Conservation (phyloP, 192 early-diverging fungal genomes). For the Paraglomus occultum region DNA sequence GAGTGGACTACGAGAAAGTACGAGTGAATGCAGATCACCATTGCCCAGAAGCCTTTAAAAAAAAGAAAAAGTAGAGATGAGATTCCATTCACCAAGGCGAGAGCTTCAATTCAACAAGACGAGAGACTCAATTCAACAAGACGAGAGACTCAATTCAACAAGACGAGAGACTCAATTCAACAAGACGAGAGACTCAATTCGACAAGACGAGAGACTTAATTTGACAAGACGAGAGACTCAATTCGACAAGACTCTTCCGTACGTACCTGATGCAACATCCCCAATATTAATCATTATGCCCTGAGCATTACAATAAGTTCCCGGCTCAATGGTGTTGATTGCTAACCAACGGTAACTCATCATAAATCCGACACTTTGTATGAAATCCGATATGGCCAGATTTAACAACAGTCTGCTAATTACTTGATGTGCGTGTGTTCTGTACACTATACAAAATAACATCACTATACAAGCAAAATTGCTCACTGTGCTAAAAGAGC, state of each 20-base stretch:
- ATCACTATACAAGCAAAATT: background rate
- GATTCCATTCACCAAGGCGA: too few species aligned
- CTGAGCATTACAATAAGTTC: background rate
- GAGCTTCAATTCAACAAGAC: too few species aligned
- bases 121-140: too few species aligned
- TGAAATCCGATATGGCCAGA: background rate
- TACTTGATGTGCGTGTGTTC: background rate
- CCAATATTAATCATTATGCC: constrained; percentile 5
- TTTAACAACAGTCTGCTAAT: background rate
- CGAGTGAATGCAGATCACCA: constrained; percentile 21
- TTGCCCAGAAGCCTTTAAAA: constrained; percentile 17
- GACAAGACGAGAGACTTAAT: too few species aligned
- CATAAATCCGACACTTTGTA: constrained; percentile 4
- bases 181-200: too few species aligned
- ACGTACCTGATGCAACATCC: constrained; percentile 5
- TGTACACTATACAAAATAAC: background rate
- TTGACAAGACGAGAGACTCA: too few species aligned
- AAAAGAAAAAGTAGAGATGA: too few species aligned
- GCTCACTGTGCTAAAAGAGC: background rate
- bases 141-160: too few species aligned
- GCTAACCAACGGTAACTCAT: constrained; percentile 3
- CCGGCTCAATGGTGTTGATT: background rate
- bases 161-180: too few species aligned
- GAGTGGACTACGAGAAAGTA: constrained; percentile 15
- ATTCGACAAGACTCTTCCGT: too few species aligned